Evolutionary conservation across 2,329 filamentous ascomycete genomes (phyloP).

Genomic region (Raffaelea arxii): DNA sequence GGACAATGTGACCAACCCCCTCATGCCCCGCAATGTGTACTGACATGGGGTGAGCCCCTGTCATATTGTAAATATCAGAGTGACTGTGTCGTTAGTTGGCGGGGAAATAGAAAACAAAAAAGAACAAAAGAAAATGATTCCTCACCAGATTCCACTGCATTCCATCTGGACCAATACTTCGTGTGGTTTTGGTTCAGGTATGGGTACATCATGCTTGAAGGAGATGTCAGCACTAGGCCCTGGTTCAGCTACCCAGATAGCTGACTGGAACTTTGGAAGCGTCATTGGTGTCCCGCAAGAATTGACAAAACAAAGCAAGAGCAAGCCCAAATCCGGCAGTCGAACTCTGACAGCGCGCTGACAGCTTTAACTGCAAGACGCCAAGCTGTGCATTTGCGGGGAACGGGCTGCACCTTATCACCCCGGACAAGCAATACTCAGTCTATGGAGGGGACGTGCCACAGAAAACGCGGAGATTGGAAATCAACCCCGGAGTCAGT

Average conservation of each 20-base stretch:
- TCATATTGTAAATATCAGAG: constrained; percentile 9
- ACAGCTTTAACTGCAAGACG: too few species aligned
- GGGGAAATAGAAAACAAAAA: too few species aligned
- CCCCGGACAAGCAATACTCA: neutral
- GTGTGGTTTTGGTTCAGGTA: neutral
- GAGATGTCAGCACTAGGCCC: constrained; percentile 1
- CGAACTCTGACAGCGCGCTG: too few species aligned
- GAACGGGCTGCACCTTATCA: neutral
- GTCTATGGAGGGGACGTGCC: neutral
- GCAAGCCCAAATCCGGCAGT: too few species aligned
- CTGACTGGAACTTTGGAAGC: neutral
- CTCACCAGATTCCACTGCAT: constrained; percentile 6
- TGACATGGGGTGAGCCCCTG: constrained; percentile 5
- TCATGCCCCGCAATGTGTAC: constrained; percentile 7
- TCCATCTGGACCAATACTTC: constrained; percentile 4
- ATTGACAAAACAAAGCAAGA: too few species aligned
- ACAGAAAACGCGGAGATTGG: neutral
- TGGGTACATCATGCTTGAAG: constrained; percentile 3
- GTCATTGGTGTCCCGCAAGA: too few species aligned
- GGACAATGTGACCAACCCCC: constrained; percentile 3
- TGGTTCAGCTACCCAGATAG: constrained; percentile 3
- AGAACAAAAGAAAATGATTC: too few species aligned
- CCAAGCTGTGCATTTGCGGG: too few species aligned
- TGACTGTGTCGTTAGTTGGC: constrained; percentile 1
- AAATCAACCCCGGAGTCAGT: neutral